A percentile compares a stretch with the other conserved stretches of the same genome.
These are phyloP conservation scores for Caulochytrium protostelioides DNA, from an alignment of 371 early-diverging fungal genomes.

Conservation along the genomic window DNA sequence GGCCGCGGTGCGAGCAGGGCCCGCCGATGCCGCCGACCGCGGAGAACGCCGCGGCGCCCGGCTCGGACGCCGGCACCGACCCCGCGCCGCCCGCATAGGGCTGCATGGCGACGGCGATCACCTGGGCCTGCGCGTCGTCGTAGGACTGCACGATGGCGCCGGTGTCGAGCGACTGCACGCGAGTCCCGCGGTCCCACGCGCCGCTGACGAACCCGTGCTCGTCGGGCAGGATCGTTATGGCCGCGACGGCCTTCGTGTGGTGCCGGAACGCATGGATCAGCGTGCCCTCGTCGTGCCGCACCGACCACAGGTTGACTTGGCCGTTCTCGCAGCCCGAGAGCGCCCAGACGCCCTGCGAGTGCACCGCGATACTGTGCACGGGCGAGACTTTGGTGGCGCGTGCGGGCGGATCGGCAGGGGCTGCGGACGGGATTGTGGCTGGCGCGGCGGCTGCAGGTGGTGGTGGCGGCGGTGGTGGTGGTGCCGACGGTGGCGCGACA, in stretches of 20 bases:
- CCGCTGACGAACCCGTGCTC: constrained; percentile 65
- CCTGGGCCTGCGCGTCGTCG: constrained; percentile 50
- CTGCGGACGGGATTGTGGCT: constrained; percentile 12
- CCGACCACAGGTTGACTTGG: constrained; percentile 58
- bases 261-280: constrained; percentile 43
- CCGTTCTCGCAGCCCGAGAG: constrained; percentile 67
- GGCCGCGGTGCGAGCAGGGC: too few relatives aligned
- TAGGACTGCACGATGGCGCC: constrained; percentile 49
- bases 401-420: neutral
- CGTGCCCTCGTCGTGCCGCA: constrained; percentile 82
- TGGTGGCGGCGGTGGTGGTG: constrained; percentile 1
- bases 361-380: constrained; percentile 69
- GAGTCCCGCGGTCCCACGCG: constrained; percentile 52
- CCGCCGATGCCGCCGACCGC: too few relatives aligned
- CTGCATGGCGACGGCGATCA: constrained; percentile 48
- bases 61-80: too few relatives aligned
- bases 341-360: constrained; percentile 73
- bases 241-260: constrained; percentile 67
- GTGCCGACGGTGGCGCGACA: too few relatives aligned
- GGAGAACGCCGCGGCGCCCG: too few relatives aligned
- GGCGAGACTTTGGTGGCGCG: constrained; percentile 46
- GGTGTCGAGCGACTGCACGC: constrained; percentile 28
- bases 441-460: constrained; percentile 2
- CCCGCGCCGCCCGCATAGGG: too few relatives aligned
- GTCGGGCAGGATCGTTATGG: constrained; percentile 45